phyloP scores from a whole-genome alignment of 257 asterid species.

The Solanum bulbocastanum region DNA sequence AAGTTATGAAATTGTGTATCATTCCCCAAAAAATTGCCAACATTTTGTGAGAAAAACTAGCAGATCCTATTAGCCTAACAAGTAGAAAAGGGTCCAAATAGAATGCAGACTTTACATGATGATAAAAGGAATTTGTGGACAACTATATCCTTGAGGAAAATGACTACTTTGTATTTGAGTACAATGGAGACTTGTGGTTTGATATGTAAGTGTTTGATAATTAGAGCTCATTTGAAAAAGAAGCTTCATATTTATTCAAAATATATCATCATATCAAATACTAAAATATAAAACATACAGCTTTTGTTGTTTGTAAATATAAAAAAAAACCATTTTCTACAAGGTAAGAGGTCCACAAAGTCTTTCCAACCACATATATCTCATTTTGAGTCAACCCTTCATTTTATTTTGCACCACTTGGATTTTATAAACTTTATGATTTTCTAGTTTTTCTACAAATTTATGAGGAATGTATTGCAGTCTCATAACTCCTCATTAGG shows the following conservation, averaged over 20 bases:
- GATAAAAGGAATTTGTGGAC: conserved; percentile 15
- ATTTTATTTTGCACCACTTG: no score
- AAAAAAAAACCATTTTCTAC: no score
- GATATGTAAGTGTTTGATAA: conserved; percentile 18
- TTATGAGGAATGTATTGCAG: no score
- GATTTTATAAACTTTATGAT: no score
- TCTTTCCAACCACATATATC: no score
- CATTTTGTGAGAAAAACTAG: conserved; percentile 16
- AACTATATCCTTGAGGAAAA: not conserved
- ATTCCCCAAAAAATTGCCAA: conserved; percentile 20
- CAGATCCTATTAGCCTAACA: conserved; percentile 12
- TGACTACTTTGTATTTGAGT: conserved; percentile 12
- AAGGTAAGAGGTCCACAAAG: no score
- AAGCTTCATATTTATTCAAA: conserved; percentile 23
- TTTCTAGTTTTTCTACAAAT: no score
- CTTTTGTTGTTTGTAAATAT: no score
- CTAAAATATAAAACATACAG: no score
- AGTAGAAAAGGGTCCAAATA: conserved; percentile 27
- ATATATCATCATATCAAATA: not conserved
- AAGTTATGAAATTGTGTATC: conserved; percentile 4
- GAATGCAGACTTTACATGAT: conserved; percentile 12
- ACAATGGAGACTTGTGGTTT: conserved; percentile 15
- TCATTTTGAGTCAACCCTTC: no score
- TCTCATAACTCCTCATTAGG: no score
- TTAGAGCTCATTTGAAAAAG: conserved; percentile 21